Evolutionary conservation across 768 basidiomycete genomes (phyloP).

Genomic region (Lentinula sp.): DNA sequence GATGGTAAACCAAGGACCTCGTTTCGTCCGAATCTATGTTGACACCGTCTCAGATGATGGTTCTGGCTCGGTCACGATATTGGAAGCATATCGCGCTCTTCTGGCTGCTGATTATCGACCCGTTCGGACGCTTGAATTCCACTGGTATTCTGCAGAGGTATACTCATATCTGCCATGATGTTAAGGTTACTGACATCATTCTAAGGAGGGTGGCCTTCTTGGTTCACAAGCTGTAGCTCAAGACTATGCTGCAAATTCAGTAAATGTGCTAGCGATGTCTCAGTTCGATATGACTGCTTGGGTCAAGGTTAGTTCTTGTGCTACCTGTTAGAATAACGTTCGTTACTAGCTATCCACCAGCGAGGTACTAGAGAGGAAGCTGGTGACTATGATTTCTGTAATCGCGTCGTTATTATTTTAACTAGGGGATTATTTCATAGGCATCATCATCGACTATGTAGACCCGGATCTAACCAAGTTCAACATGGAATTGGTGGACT

Average conservation of each 20-base stretch:
- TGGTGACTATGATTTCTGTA: conserved; percentile 38
- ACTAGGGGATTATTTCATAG: neutral
- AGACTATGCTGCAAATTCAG: conserved; percentile 56
- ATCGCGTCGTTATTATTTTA: neutral
- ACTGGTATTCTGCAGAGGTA: conserved; percentile 83
- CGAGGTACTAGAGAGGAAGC: conserved; percentile 71
- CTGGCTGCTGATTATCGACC: conserved; percentile 66
- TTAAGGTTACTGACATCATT: neutral
- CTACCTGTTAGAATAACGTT: neutral
- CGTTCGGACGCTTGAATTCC: conserved; percentile 64
- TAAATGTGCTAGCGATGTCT: conserved; percentile 77
- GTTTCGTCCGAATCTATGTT: conserved; percentile 11
- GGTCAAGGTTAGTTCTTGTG: conserved; percentile 85
- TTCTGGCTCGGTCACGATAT: conserved; percentile 52
- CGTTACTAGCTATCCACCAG: conserved; percentile 18
- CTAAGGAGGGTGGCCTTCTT: conserved; percentile 74
- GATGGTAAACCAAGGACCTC: conserved; percentile 32
- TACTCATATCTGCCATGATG: conserved; percentile 11
- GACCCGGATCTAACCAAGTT: conserved; percentile 64
- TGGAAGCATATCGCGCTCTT: conserved; percentile 71
- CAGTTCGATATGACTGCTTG: conserved; percentile 76
- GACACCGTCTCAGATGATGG: conserved; percentile 54
- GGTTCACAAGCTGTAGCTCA: conserved; percentile 88
- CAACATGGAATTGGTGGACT: conserved; percentile 71
- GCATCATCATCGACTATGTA: conserved; percentile 9